phyloP scores from a whole-genome alignment of 805 yeast genomes.

The Wickerhamomyces rabaulensis region DNA sequence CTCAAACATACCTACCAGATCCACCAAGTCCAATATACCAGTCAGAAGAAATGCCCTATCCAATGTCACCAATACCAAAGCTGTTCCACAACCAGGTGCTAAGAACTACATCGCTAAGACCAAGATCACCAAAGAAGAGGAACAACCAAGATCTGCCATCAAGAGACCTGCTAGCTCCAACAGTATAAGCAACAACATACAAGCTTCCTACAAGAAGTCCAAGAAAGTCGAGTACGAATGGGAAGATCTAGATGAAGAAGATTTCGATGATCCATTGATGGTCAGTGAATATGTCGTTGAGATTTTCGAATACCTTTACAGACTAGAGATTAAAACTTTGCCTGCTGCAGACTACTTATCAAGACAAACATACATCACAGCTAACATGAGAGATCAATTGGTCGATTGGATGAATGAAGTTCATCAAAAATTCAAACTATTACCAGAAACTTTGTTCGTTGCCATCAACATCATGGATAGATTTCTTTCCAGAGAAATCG shows the following conservation, averaged over 20 bases:
- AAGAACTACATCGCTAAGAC: background rate
- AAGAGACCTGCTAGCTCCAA: conserved; percentile 30
- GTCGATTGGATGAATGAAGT: conserved; percentile 95
- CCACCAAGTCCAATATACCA: conserved; percentile 21
- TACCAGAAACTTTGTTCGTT: conserved; percentile 82
- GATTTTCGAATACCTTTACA: conserved; percentile 74
- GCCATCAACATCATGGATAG: conserved; percentile 87
- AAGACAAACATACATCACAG: conserved; percentile 38
- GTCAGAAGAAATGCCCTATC: conserved; percentile 24
- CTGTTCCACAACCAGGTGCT: conserved; percentile 1
- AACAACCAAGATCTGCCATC: conserved; percentile 48
- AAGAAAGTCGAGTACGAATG: conserved; percentile 35
- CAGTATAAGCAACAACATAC: conserved; percentile 6
- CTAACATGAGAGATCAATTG: conserved; percentile 67
- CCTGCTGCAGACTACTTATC: conserved; percentile 41
- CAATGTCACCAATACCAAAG: conserved; percentile 27
- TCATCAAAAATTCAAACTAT: conserved; percentile 74
- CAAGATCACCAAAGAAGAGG: conserved; percentile 10
- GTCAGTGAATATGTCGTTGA: conserved; percentile 89
- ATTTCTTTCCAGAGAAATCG: conserved; percentile 71
- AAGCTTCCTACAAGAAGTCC: conserved; percentile 14
- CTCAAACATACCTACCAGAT: background rate
- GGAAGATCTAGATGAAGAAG: conserved; percentile 81
- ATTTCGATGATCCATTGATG: conserved; percentile 79
- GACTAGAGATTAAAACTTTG: conserved; percentile 64